Percentiles rank a stretch among this genome's conserved stretches.
phyloP scores from a whole-genome alignment of 371 early-diverging fungal species.

The Coemansia sp. region DNA sequence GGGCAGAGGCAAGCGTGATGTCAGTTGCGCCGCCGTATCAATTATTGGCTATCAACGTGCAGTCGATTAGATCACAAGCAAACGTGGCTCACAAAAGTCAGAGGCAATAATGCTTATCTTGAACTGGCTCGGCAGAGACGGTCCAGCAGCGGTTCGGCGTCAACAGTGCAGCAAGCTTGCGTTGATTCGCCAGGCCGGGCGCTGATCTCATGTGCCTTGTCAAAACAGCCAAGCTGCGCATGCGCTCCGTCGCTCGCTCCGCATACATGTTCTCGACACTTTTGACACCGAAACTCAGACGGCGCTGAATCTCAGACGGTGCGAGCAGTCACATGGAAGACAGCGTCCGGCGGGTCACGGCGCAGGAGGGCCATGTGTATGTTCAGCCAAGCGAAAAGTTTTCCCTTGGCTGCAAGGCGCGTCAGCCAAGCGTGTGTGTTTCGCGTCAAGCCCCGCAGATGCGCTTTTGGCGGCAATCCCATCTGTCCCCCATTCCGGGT shows the following conservation, averaged over 20 bases:
- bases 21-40: not conserved
- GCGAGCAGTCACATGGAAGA: not conserved
- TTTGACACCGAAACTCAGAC: not conserved
- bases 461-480: constrained; percentile 11
- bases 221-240: not conserved
- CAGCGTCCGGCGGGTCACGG: not conserved
- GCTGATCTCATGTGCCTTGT: constrained; percentile 6
- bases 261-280: constrained; percentile 1
- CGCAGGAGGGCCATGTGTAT: not conserved
- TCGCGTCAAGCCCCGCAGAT: constrained; percentile 4
- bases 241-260: not conserved
- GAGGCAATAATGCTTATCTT: not conserved
- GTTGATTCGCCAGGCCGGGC: constrained; percentile 1
- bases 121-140: constrained; percentile 2
- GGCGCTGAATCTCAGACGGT: not conserved
- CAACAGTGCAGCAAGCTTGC: not conserved
- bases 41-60: not conserved
- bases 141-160: constrained; percentile 13
- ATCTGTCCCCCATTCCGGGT: constrained; percentile 14
- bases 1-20: not conserved
- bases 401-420: not conserved
- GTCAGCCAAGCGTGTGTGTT: not conserved
- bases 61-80: not conserved
- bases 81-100: not conserved
- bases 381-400: constrained; percentile 3